Evolutionary conservation across 768 basidiomycete species (phyloP).

Genomic region (Suillus hirtellus): DNA sequence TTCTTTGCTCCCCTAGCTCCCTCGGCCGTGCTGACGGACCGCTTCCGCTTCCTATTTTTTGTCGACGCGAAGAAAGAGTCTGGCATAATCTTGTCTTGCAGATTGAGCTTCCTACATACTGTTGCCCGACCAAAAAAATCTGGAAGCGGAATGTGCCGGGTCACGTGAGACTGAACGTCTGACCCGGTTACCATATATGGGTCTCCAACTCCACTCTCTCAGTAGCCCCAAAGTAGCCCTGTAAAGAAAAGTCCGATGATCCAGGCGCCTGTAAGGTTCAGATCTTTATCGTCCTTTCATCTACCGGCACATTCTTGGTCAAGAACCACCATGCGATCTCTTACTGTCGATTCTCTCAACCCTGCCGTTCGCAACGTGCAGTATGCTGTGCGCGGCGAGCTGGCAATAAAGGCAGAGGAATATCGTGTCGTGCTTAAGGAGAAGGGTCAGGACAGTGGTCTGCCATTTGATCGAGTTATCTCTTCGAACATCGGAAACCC

Average conservation of each 20-base stretch:
- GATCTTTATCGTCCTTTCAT: conserved; percentile 14
- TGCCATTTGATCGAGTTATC: conserved; percentile 89
- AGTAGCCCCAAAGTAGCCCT: neutral
- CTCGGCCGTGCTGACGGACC: conserved; percentile 36
- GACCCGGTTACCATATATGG: neutral
- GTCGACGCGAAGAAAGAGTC: conserved; percentile 77
- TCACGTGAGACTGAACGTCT: conserved; percentile 12
- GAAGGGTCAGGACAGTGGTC: conserved; percentile 40
- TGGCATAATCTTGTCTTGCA: conserved; percentile 50
- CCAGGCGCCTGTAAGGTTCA: neutral
- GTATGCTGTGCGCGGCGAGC: conserved; percentile 96
- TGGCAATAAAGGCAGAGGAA: conserved; percentile 91
- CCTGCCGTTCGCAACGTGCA: conserved; percentile 83
- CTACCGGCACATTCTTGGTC: neutral
- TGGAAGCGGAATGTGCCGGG: conserved; percentile 16
- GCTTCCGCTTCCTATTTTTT: conserved; percentile 65
- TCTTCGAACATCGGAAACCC: conserved; percentile 98
- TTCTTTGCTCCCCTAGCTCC: conserved; percentile 26
- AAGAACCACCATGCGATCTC: conserved; percentile 46
- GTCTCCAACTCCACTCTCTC: neutral
- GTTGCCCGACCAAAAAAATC: conserved; percentile 25
- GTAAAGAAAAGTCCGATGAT: conserved; percentile 8
- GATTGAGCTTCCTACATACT: neutral
- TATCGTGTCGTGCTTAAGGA: conserved; percentile 71
- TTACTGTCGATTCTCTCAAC: conserved; percentile 77